These are phyloP conservation scores for Cystobasidium sp. DNA, from an alignment of 1,284 basidiomycete species.

Conservation along the genomic window DNA sequence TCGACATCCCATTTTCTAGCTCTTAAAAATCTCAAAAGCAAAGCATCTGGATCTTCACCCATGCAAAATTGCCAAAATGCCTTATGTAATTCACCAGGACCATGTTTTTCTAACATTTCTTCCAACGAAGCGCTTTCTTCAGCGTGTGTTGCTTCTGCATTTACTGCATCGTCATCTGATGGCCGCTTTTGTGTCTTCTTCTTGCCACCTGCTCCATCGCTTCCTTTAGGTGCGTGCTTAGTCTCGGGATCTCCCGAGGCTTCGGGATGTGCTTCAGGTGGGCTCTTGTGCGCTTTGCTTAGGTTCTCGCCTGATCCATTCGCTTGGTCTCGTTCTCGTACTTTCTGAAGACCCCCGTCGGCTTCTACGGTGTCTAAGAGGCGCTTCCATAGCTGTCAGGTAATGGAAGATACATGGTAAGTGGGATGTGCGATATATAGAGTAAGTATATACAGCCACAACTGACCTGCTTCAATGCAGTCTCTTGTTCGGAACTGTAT, in stretches of 20 bases:
- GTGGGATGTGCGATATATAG: not conserved
- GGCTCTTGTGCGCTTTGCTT: conserved; percentile 9
- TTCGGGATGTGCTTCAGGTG: conserved; percentile 5
- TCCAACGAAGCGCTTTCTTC: conserved; percentile 12
- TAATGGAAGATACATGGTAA: not conserved
- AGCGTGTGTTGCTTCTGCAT: conserved; percentile 16
- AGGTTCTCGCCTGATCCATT: conserved; percentile 4
- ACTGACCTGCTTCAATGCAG: conserved; percentile 26
- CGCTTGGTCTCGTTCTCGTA: conserved; percentile 9
- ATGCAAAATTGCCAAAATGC: conserved; percentile 38
- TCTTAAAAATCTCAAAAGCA: conserved; percentile 56
- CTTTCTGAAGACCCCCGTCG: not conserved
- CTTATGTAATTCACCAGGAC: conserved; percentile 15
- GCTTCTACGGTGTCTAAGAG: conserved; percentile 20
- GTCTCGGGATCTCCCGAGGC: conserved; percentile 10
- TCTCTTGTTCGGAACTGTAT: conserved; percentile 31
- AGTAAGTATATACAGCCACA: not conserved
- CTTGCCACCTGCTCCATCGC: conserved; percentile 1
- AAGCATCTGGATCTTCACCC: conserved; percentile 54
- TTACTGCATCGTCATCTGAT: conserved; percentile 23
- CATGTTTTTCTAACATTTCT: conserved; percentile 24
- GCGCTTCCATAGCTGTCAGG: conserved; percentile 36
- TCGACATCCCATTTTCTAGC: conserved; percentile 57
- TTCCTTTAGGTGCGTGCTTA: not conserved
- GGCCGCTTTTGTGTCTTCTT: conserved; percentile 7